phyloP scores from a whole-genome alignment of 2,329 filamentous ascomycete genomes.

The Alternaria tenuissima region DNA sequence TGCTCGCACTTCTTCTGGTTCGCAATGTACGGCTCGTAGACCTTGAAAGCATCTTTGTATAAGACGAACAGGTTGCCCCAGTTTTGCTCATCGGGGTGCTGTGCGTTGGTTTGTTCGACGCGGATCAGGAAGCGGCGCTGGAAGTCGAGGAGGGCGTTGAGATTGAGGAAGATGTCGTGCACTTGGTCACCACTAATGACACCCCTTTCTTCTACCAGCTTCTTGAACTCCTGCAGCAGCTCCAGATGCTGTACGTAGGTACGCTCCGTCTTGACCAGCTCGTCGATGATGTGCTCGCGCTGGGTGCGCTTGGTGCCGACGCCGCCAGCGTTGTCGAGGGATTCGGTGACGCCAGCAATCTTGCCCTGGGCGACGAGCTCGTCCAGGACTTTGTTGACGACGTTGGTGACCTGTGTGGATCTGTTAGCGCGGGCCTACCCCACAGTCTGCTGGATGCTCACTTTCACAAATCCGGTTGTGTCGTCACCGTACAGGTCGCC shows the following conservation, averaged over 20 bases:
- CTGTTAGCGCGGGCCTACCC: constrained; percentile 1
- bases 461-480: constrained; percentile 97
- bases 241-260: constrained; percentile 98
- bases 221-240: constrained; percentile 91
- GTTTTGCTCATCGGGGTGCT: constrained; percentile 77
- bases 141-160: constrained; percentile 94
- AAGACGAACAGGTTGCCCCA: constrained; percentile 93
- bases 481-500: constrained; percentile 91
- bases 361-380: constrained; percentile 80
- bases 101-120: constrained; percentile 92
- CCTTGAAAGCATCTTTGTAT: constrained; percentile 86
- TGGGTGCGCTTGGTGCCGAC: constrained; percentile 67
- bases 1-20: constrained; percentile 92
- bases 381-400: constrained; percentile 92
- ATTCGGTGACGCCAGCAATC: constrained; percentile 60
- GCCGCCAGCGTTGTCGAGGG: constrained; percentile 57
- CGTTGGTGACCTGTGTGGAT: constrained; percentile 74
- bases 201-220: constrained; percentile 84
- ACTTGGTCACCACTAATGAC: constrained; percentile 88
- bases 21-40: constrained; percentile 96
- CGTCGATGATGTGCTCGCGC: constrained; percentile 88
- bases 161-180: constrained; percentile 95
- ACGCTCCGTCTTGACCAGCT: constrained; percentile 92
- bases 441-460: constrained; percentile 43
- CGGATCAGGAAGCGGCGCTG: constrained; percentile 94